phyloP scores from a whole-genome alignment of 768 basidiomycete species.

The Tylopilus rubrobrunneus region DNA sequence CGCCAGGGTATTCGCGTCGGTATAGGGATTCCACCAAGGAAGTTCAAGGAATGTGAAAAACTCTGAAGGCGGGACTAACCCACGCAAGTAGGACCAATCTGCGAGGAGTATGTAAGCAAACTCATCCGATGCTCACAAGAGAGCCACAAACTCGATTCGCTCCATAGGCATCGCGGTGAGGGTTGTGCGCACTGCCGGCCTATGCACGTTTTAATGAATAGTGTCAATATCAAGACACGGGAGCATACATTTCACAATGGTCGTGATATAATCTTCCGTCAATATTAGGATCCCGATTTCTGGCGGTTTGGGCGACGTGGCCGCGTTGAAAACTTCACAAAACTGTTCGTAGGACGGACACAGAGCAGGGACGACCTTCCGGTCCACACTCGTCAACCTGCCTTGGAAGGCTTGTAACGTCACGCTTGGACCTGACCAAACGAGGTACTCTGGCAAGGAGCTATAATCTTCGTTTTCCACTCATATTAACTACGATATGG shows the following conservation, averaged over 20 bases:
- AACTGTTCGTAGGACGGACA: slow-evolving; percentile 11
- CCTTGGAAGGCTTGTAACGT: slow-evolving; percentile 13
- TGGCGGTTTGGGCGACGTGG: background rate
- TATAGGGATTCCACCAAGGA: slow-evolving; percentile 16
- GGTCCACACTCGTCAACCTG: slow-evolving; percentile 4
- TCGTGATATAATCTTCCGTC: background rate
- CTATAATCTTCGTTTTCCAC: background rate
- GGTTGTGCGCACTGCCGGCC: slow-evolving; percentile 4
- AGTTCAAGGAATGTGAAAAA: slow-evolving; percentile 11
- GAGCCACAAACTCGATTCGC: slow-evolving; percentile 7
- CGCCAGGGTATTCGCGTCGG: background rate
- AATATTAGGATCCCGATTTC: background rate
- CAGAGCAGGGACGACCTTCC: slow-evolving; percentile 2
- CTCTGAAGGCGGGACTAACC: slow-evolving; percentile 8
- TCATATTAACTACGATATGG: background rate
- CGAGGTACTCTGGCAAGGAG: slow-evolving; percentile 8
- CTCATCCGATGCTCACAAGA: background rate
- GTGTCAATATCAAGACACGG: background rate
- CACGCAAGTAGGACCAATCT: slow-evolving; percentile 18
- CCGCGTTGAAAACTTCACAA: background rate
- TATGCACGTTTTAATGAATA: background rate
- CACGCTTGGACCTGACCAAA: slow-evolving; percentile 10
- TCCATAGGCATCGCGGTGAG: slow-evolving; percentile 3
- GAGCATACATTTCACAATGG: slow-evolving; percentile 7
- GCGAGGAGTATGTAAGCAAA: background rate